Conservation (phyloP, 2,329 filamentous ascomycete genomes). For the Aspergillus terreus region DNA sequence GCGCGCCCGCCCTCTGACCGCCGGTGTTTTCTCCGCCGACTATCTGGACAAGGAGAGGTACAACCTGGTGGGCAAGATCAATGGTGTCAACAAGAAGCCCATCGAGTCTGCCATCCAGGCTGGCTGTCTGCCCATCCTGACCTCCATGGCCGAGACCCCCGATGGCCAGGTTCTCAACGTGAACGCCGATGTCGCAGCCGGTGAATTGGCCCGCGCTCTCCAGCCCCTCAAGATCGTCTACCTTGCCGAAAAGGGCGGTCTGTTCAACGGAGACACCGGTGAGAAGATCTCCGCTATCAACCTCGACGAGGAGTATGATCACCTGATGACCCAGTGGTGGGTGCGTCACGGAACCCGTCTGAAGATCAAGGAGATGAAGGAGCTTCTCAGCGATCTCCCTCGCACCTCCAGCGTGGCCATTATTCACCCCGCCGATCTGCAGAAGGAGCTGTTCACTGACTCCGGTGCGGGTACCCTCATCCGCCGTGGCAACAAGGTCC, state of each 20-base stretch:
- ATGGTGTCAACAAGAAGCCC: constrained; percentile 80
- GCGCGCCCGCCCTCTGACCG: constrained; percentile 80
- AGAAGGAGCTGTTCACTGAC: constrained; percentile 96
- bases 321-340: constrained; percentile 91
- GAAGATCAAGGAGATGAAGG: constrained; percentile 98
- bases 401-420: constrained; percentile 94
- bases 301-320: constrained; percentile 91
- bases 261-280: constrained; percentile 89
- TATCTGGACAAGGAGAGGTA: constrained; percentile 97
- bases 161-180: constrained; percentile 95
- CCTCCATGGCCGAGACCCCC: constrained; percentile 90
- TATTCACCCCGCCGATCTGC: constrained; percentile 90
- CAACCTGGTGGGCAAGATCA: constrained; percentile 93
- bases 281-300: constrained; percentile 98
- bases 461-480: constrained; percentile 92
- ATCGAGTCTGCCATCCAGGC: constrained; percentile 90
- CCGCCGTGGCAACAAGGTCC: constrained; percentile 83
- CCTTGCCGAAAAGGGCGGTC: constrained; percentile 93
- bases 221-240: constrained; percentile 98
- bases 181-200: constrained; percentile 94
- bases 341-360: constrained; percentile 90
- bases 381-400: constrained; percentile 81
- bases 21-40: constrained; percentile 85
- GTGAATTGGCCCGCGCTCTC: constrained; percentile 81
- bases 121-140: constrained; percentile 87